Base-by-base conservation (phyloP, 75 land plant species). In the Pinus tabuliformis region DNA sequence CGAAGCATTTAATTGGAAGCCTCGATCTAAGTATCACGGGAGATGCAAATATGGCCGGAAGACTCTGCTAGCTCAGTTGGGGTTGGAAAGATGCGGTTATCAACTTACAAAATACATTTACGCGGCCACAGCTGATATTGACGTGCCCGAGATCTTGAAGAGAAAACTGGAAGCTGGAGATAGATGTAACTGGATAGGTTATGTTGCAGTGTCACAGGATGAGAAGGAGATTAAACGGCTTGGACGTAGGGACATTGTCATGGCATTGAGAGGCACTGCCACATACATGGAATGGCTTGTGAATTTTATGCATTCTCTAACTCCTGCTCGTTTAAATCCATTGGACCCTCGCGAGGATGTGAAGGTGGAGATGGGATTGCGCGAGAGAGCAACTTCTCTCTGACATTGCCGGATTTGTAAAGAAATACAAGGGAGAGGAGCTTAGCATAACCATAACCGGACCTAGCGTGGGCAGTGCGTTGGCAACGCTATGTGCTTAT, bases 211-310 rank as follows among this genome's bases (percentile, higher is more conserved):
- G 0, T 49, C 52, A 49, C 11, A 49, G 0, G 52, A 49, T 49
- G 52, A 49, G 11, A 64, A 60, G 1, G 60, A 90, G 45, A 73
- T 81, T 66, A 75, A 73, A 28, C 54, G 75, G 11, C 72, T 90
- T 21, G 91, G 93, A 9, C 85, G 93, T 11, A 78, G 93, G 1
- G 95, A 92, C 76, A 84, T 92, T 49, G 52, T 49, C 11, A 9
- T 49, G 11, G 52, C 87, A 4, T 90, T 91, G 91, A 66, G 95
- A 13, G 98, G 95, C 30, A 95, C 95, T 1, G 91, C 86, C 36
- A 92, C 93, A 0, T 22, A 0, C 0, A 24, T 11, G 4, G 64
- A 92, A 70, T 92, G 95, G 95, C 66, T 85, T 3, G 89, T 80
- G 0, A 86, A 88, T 49, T 20, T 88, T 18, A 86, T 84, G 87